Percentiles rank a stretch among this genome's conserved stretches.
phyloP scores from a whole-genome alignment of 2,329 filamentous ascomycete species.

The Zymoseptoria pseudotritici region DNA sequence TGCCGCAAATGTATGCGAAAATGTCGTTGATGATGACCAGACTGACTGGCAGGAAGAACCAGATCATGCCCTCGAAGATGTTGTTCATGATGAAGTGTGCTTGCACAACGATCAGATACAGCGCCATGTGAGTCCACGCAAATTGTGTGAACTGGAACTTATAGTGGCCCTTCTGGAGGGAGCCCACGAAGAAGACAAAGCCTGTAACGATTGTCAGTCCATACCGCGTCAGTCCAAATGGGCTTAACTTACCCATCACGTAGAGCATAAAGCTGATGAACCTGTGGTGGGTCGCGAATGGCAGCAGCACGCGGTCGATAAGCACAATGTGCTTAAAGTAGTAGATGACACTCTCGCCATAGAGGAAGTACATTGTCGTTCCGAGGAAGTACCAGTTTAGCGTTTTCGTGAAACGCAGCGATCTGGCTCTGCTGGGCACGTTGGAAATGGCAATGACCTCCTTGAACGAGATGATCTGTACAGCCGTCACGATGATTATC shows the following conservation, averaged over 20 bases:
- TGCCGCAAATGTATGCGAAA: conserved; percentile 94
- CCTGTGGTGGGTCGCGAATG: conserved; percentile 90
- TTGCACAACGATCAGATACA: conserved; percentile 95
- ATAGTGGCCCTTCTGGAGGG: conserved; percentile 91
- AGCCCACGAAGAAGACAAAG: conserved; percentile 96
- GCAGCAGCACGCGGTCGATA: conserved; percentile 85
- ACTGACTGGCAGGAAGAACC: conserved; percentile 94
- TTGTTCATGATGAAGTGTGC: conserved; percentile 99
- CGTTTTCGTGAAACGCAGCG: conserved; percentile 87
- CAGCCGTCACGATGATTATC: conserved; percentile 80
- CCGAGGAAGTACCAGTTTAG: conserved; percentile 99
- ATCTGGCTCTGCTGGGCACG: conserved; percentile 82
- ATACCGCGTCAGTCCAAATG: not conserved
- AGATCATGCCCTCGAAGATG: conserved; percentile 98
- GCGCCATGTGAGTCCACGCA: conserved; percentile 98
- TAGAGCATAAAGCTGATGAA: conserved; percentile 99
- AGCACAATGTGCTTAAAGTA: conserved; percentile 99
- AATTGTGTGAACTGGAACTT: conserved; percentile 99
- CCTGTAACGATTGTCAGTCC: conserved; percentile 44
- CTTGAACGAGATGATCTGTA: conserved; percentile 97
- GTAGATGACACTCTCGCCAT: conserved; percentile 98
- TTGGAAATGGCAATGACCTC: conserved; percentile 98
- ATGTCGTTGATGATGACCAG: conserved; percentile 99
- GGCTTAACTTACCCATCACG: conserved; percentile 70
- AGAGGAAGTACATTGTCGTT: conserved; percentile 98